These are phyloP conservation scores for Triticum monococcum DNA, from an alignment of 176 grass and related monocot genomes.

Conservation along the genomic window DNA sequence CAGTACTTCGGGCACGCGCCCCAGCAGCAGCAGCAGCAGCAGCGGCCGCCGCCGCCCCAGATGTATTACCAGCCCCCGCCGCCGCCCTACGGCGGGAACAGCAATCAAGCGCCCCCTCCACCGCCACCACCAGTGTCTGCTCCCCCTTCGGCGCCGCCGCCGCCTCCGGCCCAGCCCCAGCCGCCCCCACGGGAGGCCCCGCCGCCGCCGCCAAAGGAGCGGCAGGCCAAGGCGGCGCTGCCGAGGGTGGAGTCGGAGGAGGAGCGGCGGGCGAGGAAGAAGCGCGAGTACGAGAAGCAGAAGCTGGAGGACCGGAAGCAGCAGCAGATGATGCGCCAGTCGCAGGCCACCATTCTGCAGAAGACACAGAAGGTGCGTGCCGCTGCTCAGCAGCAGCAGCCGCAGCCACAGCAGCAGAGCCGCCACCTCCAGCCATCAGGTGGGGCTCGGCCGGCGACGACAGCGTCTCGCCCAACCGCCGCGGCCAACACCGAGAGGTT, in stretches of 20 bases:
- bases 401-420: conserved; percentile 32
- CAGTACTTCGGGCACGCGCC: conserved; percentile 36
- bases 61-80: conserved; percentile 53
- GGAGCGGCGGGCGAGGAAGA: conserved; percentile 68
- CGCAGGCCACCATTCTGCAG: conserved; percentile 75
- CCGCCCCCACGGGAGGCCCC: conserved; percentile 3
- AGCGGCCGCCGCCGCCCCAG: conserved; percentile 16
- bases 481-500: conserved; percentile 51
- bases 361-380: conserved; percentile 58
- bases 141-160: conserved; percentile 49
- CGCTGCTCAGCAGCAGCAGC: conserved; percentile 18
- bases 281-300: conserved; percentile 86
- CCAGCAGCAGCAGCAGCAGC: conserved; percentile 28
- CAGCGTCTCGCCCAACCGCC: conserved; percentile 32
- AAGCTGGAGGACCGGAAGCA: conserved; percentile 68
- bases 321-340: conserved; percentile 72
- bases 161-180: conserved; percentile 34
- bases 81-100: conserved; percentile 36
- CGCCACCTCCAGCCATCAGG: conserved; percentile 35
- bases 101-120: conserved; percentile 40
- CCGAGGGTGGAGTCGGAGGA: conserved; percentile 72
- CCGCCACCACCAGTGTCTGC: conserved; percentile 31
- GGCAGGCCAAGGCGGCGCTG: conserved; percentile 34
- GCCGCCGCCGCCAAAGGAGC: conserved; percentile 8
- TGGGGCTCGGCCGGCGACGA: conserved; percentile 10